These are phyloP conservation scores for Rhamnella rubrinervis DNA, from an alignment of 331 rosid genomes.

Conservation along the genomic window DNA sequence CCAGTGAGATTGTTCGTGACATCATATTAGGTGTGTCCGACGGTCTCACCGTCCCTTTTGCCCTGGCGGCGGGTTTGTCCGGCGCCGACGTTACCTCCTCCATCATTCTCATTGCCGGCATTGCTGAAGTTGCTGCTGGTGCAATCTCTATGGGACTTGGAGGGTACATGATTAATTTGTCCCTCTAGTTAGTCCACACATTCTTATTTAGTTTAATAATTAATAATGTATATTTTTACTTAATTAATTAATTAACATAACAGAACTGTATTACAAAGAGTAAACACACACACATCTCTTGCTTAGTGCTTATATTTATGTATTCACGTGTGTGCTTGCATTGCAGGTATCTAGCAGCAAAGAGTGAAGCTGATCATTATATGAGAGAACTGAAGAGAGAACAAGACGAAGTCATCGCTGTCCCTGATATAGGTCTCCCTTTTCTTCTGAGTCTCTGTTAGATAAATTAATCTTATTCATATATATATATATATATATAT, in stretches of 20 bases:
- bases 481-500: no score
- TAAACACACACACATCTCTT: no score
- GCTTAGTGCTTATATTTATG: neutral
- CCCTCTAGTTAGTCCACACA: neutral
- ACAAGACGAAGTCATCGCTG: conserved; percentile 69
- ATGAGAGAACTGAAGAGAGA: conserved; percentile 68
- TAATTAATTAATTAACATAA: no score
- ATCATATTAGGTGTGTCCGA: conserved; percentile 93
- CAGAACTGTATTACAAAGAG: no score
- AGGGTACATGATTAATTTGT: conserved; percentile 42
- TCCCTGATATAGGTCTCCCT: conserved; percentile 69
- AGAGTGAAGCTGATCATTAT: conserved; percentile 89
- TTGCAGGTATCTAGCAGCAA: conserved; percentile 81
- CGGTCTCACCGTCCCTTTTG: conserved; percentile 96
- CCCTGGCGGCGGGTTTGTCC: conserved; percentile 89
- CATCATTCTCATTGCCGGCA: conserved; percentile 83
- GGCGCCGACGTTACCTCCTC: conserved; percentile 81
- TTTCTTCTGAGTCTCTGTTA: neutral
- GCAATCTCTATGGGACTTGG: conserved; percentile 99
- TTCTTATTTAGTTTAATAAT: neutral
- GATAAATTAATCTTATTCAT: neutral
- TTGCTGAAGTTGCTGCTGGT: conserved; percentile 96
- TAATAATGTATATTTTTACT: no score
- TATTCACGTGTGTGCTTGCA: neutral
- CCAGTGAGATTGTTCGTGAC: conserved; percentile 86